phyloP scores from a whole-genome alignment of 2,329 filamentous ascomycete species.

The Penicillium sp. region DNA sequence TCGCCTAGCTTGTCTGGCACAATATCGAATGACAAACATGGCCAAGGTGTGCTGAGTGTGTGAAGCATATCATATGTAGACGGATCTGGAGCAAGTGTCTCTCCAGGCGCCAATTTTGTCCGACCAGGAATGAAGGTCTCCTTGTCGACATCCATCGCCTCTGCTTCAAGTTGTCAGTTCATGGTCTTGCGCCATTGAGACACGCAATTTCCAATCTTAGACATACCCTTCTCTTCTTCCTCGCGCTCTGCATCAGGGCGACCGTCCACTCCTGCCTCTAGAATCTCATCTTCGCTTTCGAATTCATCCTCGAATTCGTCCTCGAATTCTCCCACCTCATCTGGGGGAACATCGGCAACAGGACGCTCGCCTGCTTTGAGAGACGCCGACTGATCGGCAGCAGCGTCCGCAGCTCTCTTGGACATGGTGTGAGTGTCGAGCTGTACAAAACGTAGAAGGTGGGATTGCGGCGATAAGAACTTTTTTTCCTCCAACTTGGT shows the following conservation, averaged over 20 bases:
- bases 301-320: slow-evolving; percentile 93
- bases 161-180: slow-evolving; percentile 32
- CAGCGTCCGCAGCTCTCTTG: slow-evolving; percentile 54
- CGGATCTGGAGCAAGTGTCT: slow-evolving; percentile 83
- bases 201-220: background rate
- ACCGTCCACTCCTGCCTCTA: slow-evolving; percentile 91
- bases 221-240: slow-evolving; percentile 66
- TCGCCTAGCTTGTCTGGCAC: slow-evolving; percentile 80
- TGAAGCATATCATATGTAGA: slow-evolving; percentile 99
- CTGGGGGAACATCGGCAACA: slow-evolving; percentile 44
- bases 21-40: slow-evolving; percentile 93
- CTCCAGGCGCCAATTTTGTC: slow-evolving; percentile 82
- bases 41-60: slow-evolving; percentile 89
- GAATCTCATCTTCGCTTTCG: slow-evolving; percentile 84
- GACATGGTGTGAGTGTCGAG: slow-evolving; percentile 44
- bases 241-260: slow-evolving; percentile 87
- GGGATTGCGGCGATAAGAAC: slow-evolving; percentile 22
- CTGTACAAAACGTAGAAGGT: slow-evolving; percentile 15
- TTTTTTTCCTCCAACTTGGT: slow-evolving; percentile 29
- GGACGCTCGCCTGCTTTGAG: slow-evolving; percentile 59
- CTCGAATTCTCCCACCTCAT: slow-evolving; percentile 59
- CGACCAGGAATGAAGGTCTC: slow-evolving; percentile 93
- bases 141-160: slow-evolving; percentile 88
- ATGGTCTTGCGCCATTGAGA: background rate
- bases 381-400: slow-evolving; percentile 46